phyloP scores from a whole-genome alignment of 495 filamentous ascomycete species.

The Sabuloglossum arenarium region DNA sequence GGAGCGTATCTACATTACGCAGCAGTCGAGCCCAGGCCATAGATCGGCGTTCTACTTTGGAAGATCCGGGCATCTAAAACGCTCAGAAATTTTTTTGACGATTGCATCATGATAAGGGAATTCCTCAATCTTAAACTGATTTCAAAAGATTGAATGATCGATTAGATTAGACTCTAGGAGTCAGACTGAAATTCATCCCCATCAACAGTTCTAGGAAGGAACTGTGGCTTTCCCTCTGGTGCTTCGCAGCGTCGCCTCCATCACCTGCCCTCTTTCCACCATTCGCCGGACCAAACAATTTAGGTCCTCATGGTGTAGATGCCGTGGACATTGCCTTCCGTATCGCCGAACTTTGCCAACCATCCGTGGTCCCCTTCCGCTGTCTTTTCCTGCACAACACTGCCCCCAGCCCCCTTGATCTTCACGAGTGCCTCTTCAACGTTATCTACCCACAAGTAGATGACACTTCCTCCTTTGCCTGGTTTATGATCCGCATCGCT shows the following conservation, averaged over 20 bases:
- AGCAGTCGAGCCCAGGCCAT: slow-evolving; percentile 55
- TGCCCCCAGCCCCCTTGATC: neutral
- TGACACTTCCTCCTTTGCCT: neutral
- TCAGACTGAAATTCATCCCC: neutral
- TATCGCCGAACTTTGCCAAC: neutral
- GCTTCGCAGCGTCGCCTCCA: neutral
- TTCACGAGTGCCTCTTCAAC: neutral
- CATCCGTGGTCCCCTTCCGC: neutral
- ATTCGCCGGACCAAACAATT: too few relatives aligned
- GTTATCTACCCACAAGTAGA: slow-evolving; percentile 3
- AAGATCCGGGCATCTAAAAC: neutral
- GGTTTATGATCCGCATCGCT: neutral
- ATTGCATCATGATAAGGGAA: too few relatives aligned
- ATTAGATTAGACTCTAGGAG: neutral
- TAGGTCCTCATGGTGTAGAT: slow-evolving; percentile 1
- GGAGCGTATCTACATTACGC: slow-evolving; percentile 95
- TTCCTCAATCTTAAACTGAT: neutral
- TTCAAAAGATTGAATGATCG: neutral
- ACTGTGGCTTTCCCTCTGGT: too few relatives aligned
- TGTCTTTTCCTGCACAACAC: neutral
- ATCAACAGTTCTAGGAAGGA: too few relatives aligned
- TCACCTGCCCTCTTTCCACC: neutral
- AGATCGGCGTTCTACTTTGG: neutral
- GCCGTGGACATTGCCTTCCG: slow-evolving; percentile 3
- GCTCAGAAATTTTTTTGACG: neutral